These are phyloP conservation scores for Penicillium sp. DNA, from an alignment of 2,329 filamentous ascomycete genomes.

Conservation along the genomic window DNA sequence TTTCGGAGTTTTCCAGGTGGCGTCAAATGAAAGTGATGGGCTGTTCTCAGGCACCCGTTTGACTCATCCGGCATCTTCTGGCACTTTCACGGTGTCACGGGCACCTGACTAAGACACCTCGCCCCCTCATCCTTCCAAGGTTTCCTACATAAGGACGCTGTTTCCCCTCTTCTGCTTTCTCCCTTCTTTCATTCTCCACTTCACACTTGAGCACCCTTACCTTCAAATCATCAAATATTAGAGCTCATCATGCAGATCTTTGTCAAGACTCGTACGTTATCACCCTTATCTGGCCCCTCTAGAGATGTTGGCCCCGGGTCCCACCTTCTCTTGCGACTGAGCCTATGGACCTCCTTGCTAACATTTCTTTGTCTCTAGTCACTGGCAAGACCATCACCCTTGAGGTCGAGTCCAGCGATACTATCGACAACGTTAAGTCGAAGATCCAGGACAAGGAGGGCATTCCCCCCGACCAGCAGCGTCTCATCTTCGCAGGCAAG, in stretches of 20 bases:
- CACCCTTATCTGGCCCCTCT: conserved; percentile 21
- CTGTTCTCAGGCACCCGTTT: conserved; percentile 20
- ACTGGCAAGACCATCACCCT: conserved; percentile 50
- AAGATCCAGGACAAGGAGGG: conserved; percentile 63
- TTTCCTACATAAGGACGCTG: conserved; percentile 33
- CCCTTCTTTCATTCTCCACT: conserved; percentile 23
- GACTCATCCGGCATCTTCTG: conserved; percentile 28
- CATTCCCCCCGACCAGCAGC: conserved; percentile 59
- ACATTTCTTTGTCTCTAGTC: conserved; percentile 42
- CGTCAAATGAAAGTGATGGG: conserved; percentile 17
- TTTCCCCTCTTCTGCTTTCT: conserved; percentile 26
- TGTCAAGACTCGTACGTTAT: conserved; percentile 83
- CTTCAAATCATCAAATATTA: conserved; percentile 15
- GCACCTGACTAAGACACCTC: conserved; percentile 31
- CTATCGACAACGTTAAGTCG: conserved; percentile 57
- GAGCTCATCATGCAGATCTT: conserved; percentile 84
- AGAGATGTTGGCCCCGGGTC: too few species aligned
- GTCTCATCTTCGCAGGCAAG: conserved; percentile 59
- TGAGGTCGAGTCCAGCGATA: conserved; percentile 52
- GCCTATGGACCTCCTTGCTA: background rate
- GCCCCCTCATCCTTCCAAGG: conserved; percentile 19
- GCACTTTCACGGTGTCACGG: conserved; percentile 11
- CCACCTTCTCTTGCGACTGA: conserved; percentile 18
- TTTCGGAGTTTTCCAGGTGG: conserved; percentile 15
- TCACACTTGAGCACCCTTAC: conserved; percentile 8